Base-by-base conservation (phyloP, 805 yeast species). In the Cyberlindnera petersonii region DNA sequence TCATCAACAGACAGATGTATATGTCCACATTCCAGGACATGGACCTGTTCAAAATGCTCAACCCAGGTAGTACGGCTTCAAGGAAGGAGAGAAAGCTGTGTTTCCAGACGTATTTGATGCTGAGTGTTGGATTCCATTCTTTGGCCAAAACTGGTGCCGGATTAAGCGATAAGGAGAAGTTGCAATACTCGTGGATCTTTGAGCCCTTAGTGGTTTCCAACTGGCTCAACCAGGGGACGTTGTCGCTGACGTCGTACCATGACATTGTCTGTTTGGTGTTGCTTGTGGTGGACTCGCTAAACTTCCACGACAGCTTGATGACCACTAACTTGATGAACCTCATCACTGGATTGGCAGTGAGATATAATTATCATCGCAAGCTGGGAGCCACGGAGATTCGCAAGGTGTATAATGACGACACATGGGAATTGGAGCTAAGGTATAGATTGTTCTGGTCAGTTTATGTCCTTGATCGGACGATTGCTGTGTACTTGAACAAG, bases 291-390 rank as follows among this genome's bases (percentile, higher is more conserved):
- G 74, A 72, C 47, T 73, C 79, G 0, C 74, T 72, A 45, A 73
- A 74, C 49, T 75, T 72, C 43, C 71, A 74, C 13, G 62, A 69
- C 33, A 78, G 78, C n/a, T 64, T 70, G 9, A 68, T 75, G 14
- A 66, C 79, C 1, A 73, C 79, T 72, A 71, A 74, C 26, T 59
- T 74, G 23, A 69, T 72, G 30, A 75, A 78, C 5, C 48, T 73
- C n/a, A 58, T 72, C 23, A 63, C 71, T 46, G 59, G 80, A 36
- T 42, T 72, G 22, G 62, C 71, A 1, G 57, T 73, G 13, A 68
- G 73, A 9, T 52, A 71, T 15, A 77, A 78, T 6, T 55, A 74
- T 21, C 73, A 75, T 43, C 64, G 74, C 34, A 43, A 46, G 19
- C 28, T 52, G 31, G 44, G 43, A 4, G 22, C 26, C 5, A 14